Conservation (phyloP, 441 rosid species). For the Hura crepitans region DNA sequence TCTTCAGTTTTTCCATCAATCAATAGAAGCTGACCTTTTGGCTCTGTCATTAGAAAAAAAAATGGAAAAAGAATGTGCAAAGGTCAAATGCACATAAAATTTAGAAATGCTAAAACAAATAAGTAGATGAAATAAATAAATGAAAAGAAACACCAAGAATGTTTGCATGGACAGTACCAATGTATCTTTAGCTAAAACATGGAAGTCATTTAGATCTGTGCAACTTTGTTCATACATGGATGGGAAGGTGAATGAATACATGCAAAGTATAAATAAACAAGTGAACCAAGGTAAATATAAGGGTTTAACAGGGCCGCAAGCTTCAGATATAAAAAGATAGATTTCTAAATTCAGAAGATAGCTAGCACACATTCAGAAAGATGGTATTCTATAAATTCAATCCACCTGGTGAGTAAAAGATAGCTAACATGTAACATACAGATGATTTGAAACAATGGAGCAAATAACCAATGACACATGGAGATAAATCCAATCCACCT, state of each 20-base stretch:
- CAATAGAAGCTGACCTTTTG: conserved; percentile 94
- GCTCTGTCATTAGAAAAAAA: conserved; percentile 47
- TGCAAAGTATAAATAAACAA: background rate
- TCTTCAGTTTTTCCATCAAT: conserved; percentile 94
- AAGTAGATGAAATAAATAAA: background rate
- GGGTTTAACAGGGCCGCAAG: background rate
- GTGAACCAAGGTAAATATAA: background rate
- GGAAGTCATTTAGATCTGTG: background rate
- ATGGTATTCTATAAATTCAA: too few species aligned
- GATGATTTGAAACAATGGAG: background rate
- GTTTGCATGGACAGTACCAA: background rate
- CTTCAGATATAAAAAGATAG: background rate
- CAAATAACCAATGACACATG: background rate
- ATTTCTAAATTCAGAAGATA: background rate
- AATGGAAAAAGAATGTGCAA: conserved; percentile 9
- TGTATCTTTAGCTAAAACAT: background rate
- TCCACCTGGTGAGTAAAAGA: too few species aligned
- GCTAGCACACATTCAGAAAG: too few species aligned
- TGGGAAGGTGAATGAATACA: background rate
- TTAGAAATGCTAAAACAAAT: background rate
- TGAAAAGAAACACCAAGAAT: conserved; percentile 5
- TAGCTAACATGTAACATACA: background rate
- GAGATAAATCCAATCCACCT: conserved; percentile 26
- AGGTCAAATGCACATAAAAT: background rate
- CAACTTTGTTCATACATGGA: background rate